Conservation (phyloP, 495 filamentous ascomycete genomes). For the Hyaloscypha hepaticicola region DNA sequence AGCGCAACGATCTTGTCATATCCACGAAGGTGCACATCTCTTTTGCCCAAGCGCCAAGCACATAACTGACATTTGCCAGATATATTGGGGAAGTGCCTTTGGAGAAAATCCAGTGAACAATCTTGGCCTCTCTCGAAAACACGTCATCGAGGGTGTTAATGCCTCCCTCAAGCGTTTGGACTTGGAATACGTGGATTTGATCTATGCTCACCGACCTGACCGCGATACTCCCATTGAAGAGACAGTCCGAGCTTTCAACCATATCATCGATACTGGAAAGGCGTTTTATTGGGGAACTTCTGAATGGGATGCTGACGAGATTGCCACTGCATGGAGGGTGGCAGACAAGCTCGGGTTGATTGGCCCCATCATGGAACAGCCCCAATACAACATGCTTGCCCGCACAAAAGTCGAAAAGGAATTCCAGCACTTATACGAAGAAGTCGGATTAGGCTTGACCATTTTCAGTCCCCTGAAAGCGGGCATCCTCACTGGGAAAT, state of each 20-base stretch:
- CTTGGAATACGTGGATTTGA: slow-evolving; percentile 74
- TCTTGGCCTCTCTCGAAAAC: slow-evolving; percentile 76
- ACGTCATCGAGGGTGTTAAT: slow-evolving; percentile 71
- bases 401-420: slow-evolving; percentile 76
- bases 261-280: slow-evolving; percentile 72
- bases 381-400: slow-evolving; percentile 75
- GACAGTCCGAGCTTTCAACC: slow-evolving; percentile 80
- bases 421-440: slow-evolving; percentile 63
- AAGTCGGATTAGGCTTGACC: slow-evolving; percentile 68
- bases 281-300: slow-evolving; percentile 91
- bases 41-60: not conserved
- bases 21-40: slow-evolving; percentile 67
- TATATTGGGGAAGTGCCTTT: slow-evolving; percentile 66
- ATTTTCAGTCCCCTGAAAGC: slow-evolving; percentile 70
- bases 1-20: slow-evolving; percentile 78
- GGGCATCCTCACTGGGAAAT: slow-evolving; percentile 80
- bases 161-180: slow-evolving; percentile 66
- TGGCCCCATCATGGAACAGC: slow-evolving; percentile 81
- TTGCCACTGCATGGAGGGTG: slow-evolving; percentile 69
- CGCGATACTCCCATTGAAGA: slow-evolving; percentile 84
- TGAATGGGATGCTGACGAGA: slow-evolving; percentile 82
- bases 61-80: slow-evolving; percentile 37
- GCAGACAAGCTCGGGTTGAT: slow-evolving; percentile 76
- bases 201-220: slow-evolving; percentile 86
- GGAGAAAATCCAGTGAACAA: slow-evolving; percentile 69